phyloP scores from a whole-genome alignment of 495 filamentous ascomycete genomes.

The Acidomyces sp. region DNA sequence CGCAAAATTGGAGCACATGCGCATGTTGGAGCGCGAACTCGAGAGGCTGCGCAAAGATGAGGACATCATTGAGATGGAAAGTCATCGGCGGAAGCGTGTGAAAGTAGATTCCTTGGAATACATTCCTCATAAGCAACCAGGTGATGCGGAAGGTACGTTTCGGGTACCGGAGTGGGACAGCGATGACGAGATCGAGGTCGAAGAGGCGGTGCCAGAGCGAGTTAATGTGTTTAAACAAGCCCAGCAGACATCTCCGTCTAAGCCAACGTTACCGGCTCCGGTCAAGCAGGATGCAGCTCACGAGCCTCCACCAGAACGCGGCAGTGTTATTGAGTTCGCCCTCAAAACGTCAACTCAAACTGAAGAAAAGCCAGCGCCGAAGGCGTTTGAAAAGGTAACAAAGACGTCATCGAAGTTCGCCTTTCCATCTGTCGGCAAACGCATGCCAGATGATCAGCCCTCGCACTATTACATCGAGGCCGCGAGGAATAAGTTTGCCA shows the following conservation, averaged over 20 bases:
- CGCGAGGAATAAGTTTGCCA: too few relatives aligned
- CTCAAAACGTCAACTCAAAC: too few relatives aligned
- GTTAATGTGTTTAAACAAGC: conserved; percentile 10
- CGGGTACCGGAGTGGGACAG: conserved; percentile 15
- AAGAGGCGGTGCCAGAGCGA: conserved; percentile 1
- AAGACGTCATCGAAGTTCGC: too few relatives aligned
- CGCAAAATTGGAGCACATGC: conserved; percentile 5
- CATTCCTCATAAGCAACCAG: conserved; percentile 18
- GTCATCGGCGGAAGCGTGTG: conserved; percentile 14
- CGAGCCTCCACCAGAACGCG: too few relatives aligned
- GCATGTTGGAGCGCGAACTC: conserved; percentile 5
- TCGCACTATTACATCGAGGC: too few relatives aligned
- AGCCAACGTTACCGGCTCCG: too few relatives aligned
- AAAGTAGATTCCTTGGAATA: conserved; percentile 15
- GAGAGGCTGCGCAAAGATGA: conserved; percentile 8
- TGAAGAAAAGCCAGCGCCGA: too few relatives aligned
- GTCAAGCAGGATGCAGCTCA: background rate
- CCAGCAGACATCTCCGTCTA: too few relatives aligned
- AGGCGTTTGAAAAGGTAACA: too few relatives aligned
- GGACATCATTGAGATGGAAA: conserved; percentile 14
- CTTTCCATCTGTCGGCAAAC: too few relatives aligned
- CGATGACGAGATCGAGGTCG: conserved; percentile 21
- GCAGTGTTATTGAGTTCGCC: too few relatives aligned
- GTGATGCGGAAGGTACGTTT: conserved; percentile 12
- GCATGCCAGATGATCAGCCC: too few relatives aligned